Base-by-base conservation (phyloP, 805 yeast species). In the Barnettozyma pratensis region DNA sequence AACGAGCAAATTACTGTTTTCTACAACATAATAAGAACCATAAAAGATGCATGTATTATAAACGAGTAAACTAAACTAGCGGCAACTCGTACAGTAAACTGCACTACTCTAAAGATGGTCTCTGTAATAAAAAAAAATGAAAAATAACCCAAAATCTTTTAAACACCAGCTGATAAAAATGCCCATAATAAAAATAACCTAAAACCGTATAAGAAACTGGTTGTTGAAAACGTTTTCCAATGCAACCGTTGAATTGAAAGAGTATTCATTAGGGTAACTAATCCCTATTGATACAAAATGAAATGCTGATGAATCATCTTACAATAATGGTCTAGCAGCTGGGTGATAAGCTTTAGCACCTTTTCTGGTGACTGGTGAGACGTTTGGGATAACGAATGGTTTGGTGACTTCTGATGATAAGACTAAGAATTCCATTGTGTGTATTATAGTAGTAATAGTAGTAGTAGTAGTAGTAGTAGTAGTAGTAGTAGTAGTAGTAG, bases 381-480 rank as follows among this genome's bases (percentile, higher is more conserved):
- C 73, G 52, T 76, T 67, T 58, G 83, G 82, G 58, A 83, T 81
- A 47, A 83, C 74, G 58, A 82, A 83, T 55, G 90, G 88, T 64
- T 77, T 72, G 49, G 78, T 72, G 44, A 74, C 66, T 52, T 79
- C 80, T 46, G 80, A 73, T 37, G 83, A 73, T 63, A 83, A 72
- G 42, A 74, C 71, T 64, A 83, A 71, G 65, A 78, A 82, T 50
- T 59, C 59, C 64, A 61, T 61, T 46, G 14, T 53, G 39, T 37
- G 28, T 25, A 25, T 26, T 11, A 19, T 42, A 28, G 30, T 40
- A n/a, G n/a, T n/a, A n/a, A n/a, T n/a, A n/a, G 39, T 41, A 26
- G 30, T 32, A 19, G 38, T 41, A 10, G 39, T 37, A 6, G 26
- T 14, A 12, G 34, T 36, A 36, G 38, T 14, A 14, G 38, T 41